These are phyloP conservation scores for Porpolomopsis calyptriformis DNA, from an alignment of 768 basidiomycete species.

Conservation along the genomic window DNA sequence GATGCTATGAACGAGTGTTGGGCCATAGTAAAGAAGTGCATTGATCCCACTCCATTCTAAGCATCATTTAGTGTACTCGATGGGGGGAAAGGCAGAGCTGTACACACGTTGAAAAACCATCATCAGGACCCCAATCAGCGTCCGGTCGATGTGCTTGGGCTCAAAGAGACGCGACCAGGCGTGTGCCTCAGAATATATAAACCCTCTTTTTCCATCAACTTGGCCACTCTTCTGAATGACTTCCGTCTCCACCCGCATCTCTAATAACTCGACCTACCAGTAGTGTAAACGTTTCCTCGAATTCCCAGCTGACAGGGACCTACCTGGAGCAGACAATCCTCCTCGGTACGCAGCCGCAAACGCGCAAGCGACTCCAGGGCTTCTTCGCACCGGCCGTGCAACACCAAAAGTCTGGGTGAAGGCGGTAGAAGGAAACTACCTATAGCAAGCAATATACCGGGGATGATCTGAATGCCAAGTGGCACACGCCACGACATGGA, in stretches of 20 bases:
- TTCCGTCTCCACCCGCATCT: slow-evolving; percentile 60
- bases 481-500: slow-evolving; percentile 72
- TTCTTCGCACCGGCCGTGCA: slow-evolving; percentile 40
- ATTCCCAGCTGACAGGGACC: background rate
- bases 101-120: slow-evolving; percentile 86
- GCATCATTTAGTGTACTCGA: too few species aligned
- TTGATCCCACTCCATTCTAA: slow-evolving; percentile 88
- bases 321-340: slow-evolving; percentile 45
- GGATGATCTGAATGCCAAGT: slow-evolving; percentile 58
- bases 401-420: slow-evolving; percentile 49
- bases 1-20: slow-evolving; percentile 53
- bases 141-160: slow-evolving; percentile 45
- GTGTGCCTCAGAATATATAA: slow-evolving; percentile 23
- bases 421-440: slow-evolving; percentile 53
- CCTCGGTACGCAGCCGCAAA: slow-evolving; percentile 37
- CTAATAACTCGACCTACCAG: slow-evolving; percentile 62
- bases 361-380: slow-evolving; percentile 47
- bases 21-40: slow-evolving; percentile 74
- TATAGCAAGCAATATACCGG: slow-evolving; percentile 53
- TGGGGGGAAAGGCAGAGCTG: too few species aligned
- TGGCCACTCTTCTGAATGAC: slow-evolving; percentile 34
- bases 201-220: slow-evolving; percentile 14
- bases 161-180: slow-evolving; percentile 51
- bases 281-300: too few species aligned
- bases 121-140: slow-evolving; percentile 58